Conservation (phyloP, 306 rosid species). For the Albizia julibrissin region DNA sequence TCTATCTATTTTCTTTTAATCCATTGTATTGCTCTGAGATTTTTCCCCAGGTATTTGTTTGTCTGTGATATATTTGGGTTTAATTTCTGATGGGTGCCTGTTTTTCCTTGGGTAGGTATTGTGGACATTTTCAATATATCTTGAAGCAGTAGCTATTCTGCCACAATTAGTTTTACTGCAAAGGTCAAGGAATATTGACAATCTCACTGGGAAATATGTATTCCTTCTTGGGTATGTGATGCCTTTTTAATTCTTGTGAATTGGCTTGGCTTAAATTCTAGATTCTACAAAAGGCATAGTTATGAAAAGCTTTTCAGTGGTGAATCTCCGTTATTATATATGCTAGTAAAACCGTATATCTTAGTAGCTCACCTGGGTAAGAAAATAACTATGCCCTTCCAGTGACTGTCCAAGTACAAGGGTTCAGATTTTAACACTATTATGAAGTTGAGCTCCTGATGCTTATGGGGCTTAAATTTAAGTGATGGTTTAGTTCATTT, state of each 20-base stretch:
- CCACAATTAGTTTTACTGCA: constrained; percentile 17
- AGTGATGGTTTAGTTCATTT: not conserved
- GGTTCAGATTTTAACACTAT: not conserved
- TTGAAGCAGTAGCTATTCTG: constrained; percentile 17
- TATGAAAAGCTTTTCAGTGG: not conserved
- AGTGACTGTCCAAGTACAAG: not conserved
- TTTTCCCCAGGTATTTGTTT: not conserved
- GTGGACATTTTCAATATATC: constrained; percentile 22
- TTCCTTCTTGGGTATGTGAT: constrained; percentile 16
- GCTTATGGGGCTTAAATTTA: not conserved
- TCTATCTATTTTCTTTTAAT: not conserved
- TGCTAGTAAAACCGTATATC: not conserved
- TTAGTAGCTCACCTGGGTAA: not conserved
- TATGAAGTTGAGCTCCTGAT: not conserved
- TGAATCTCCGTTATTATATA: not conserved
- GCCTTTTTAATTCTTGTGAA: not conserved
- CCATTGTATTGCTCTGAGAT: not conserved
- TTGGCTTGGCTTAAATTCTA: not conserved
- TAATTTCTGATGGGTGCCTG: not conserved
- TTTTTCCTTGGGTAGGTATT: not conserved
- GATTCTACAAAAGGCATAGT: not conserved
- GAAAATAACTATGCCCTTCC: not conserved
- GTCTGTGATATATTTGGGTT: not conserved
- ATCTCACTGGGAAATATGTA: constrained; percentile 19
- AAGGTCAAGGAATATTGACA: constrained; percentile 14